phyloP scores from a whole-genome alignment of 2,329 filamentous ascomycete species.

The Gaeumannomyces tritici region DNA sequence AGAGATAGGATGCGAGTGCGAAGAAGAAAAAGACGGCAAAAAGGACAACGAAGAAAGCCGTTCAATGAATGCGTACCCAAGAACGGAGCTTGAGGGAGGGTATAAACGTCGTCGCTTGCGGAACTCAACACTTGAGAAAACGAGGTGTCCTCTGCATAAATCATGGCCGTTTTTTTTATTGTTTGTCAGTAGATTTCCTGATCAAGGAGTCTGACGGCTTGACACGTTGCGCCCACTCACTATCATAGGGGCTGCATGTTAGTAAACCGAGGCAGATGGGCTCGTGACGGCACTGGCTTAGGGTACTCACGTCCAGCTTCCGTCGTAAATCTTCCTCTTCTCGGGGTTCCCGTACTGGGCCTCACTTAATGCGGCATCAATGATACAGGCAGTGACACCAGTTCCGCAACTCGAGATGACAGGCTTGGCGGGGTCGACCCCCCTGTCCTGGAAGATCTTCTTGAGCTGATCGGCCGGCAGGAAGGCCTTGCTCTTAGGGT shows the following conservation, averaged over 20 bases:
- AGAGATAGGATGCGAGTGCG: neutral
- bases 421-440: conserved; percentile 68
- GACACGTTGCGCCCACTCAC: conserved; percentile 4
- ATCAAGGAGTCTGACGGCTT: conserved; percentile 4
- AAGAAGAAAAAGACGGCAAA: neutral
- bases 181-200: neutral
- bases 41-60: neutral
- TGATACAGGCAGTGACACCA: conserved; percentile 83
- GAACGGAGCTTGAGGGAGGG: neutral
- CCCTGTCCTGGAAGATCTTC: conserved; percentile 69
- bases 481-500: conserved; percentile 74
- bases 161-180: neutral
- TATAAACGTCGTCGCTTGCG: neutral
- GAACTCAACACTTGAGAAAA: neutral
- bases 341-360: conserved; percentile 62
- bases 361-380: conserved; percentile 77
- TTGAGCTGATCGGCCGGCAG: conserved; percentile 62
- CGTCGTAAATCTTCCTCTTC: conserved; percentile 76
- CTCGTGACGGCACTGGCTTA: neutral
- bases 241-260: conserved; percentile 1
- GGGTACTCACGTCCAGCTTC: conserved; percentile 84
- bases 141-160: neutral
- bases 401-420: conserved; percentile 88
- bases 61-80: neutral
- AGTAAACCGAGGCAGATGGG: conserved; percentile 2